Base-by-base conservation (phyloP, 352 stramenopile genomes). In the Phytopythium chamaehyphon region DNA sequence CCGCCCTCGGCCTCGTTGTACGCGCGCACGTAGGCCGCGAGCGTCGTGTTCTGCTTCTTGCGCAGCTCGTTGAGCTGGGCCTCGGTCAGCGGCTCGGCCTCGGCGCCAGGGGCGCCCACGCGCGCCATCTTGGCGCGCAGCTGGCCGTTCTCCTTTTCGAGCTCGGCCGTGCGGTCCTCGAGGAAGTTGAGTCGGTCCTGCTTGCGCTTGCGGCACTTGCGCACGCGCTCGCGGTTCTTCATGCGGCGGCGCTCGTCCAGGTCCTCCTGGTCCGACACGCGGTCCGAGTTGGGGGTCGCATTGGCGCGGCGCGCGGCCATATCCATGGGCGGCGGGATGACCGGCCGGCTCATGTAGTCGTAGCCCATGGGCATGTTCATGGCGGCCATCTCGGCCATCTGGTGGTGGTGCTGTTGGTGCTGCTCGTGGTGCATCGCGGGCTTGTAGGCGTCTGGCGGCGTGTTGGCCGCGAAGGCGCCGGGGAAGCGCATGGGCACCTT, bases 191-290 rank as follows among this genome's bases (percentile, higher is more conserved):
- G 69, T 2, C 84, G 82, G 56, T 94, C 84, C 50, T 94, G 84
- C 58, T 94, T 94, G 51, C 82, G 82, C 62, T 94, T 94, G 42
- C 84, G 79, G 62, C 82, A 94, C 70, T 94, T 94, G 71, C 84
- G 84, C 28, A 94, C 84, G 40, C 82, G 82, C 64, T 94, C 84
- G 24, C 84, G 82, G 66, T 94, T 94, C 64, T 93, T 94, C 82
- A 93, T 90, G 46, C 83, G 78, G 15, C 83, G 83, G 18, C 80
- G 81, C 52, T 90, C 83, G 43, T 93, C 83, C n/a, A 93, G 49
- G 44, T 93, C 83, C 24, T 92, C 81, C 47, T 83, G 76, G 54
- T 91, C 80, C 3, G 74, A 84, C 19, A 71, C 67, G 24, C 69
- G 70, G 45, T 90, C 82, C 31, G 82, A 93, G 52, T 76, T 74